Evolutionary conservation across 2,329 filamentous ascomycete species (phyloP), one percentile per base, ranked within the genome.

Genomic region (Fusarium luffae): DNA sequence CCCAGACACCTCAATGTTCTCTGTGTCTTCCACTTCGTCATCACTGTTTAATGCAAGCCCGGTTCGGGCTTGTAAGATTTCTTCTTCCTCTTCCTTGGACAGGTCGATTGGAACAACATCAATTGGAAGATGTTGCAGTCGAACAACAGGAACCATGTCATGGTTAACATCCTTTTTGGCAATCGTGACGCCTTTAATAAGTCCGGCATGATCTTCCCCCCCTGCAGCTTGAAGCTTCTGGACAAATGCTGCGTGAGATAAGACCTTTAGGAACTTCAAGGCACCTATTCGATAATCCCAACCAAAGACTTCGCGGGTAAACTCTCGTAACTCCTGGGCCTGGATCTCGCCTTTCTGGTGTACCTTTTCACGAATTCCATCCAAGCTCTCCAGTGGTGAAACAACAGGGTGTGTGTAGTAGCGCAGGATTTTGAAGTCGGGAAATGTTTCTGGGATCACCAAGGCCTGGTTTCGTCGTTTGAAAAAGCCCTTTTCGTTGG

Each of bases 381-480:
- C 72, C 3, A 81, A 52, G 10, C 28, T 73, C 80, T 52, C 95
- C 75, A 27, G 86, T 84, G 11, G 86, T 79, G 94, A 98, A 5
- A 98, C 91, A 2, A 92, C 89, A 0, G 96, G 96, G 75, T 94
- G 90, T 0, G 92, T 95, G 73, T 99, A 99, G 76, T 93, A 97
- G 13, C 92, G 86, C 21, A 98, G 82, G 10, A 97, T 88, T 43
- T 93, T 91, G 48, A 88, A 81, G 67, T 93, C 90, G 0, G 96
- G 96, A 70, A 98, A 99, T 37, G 86, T 85, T 0, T 93, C 89
- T 0, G 95, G 95, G 32, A 99, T 92, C 6, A 80, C 83, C 48
- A 98, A 81, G 3, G 89, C 87, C 68, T 89, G 91, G 76, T 96
- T 93, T 74, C 89, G 93, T 16, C 87, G 89, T 43, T 88, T 86